Conservation (phyloP, 495 filamentous ascomycete species). For the Platismatia glauca region DNA sequence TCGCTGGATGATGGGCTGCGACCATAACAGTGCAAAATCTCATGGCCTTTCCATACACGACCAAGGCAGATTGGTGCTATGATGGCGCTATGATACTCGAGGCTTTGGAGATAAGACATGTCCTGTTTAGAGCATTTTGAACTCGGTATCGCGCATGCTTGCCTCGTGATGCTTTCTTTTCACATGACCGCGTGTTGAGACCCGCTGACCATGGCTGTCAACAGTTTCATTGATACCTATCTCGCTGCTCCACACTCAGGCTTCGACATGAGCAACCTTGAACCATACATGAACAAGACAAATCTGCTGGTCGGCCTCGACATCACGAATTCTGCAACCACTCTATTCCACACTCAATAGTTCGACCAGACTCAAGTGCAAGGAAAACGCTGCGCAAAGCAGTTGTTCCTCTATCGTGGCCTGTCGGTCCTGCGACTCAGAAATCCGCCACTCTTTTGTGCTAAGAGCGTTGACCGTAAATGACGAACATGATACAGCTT, state of each 20-base stretch:
- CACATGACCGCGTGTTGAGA: constrained; percentile 18
- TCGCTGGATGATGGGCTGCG: not conserved
- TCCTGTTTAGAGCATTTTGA: constrained; percentile 4
- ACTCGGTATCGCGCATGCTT: constrained; percentile 12
- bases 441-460: not conserved
- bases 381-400: not conserved
- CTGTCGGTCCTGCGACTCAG: not conserved
- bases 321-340: not conserved
- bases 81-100: constrained; percentile 1
- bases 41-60: not conserved
- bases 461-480: not conserved
- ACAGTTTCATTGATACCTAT: constrained; percentile 1
- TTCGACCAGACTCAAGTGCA: not conserved
- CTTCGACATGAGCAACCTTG: not conserved
- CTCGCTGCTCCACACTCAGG: not conserved
- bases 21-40: not conserved
- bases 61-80: not conserved
- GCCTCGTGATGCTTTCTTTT: constrained; percentile 12
- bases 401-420: not conserved
- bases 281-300: not conserved
- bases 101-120: constrained; percentile 6
- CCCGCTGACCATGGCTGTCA: constrained; percentile 5
- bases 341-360: not conserved
- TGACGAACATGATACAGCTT: not conserved
- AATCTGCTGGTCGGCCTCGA: not conserved